A percentile compares a stretch with the other conserved stretches of the same genome.
Evolutionary conservation across 2,329 filamentous ascomycete species (phyloP).

Genomic region (Claviceps digitariae): DNA sequence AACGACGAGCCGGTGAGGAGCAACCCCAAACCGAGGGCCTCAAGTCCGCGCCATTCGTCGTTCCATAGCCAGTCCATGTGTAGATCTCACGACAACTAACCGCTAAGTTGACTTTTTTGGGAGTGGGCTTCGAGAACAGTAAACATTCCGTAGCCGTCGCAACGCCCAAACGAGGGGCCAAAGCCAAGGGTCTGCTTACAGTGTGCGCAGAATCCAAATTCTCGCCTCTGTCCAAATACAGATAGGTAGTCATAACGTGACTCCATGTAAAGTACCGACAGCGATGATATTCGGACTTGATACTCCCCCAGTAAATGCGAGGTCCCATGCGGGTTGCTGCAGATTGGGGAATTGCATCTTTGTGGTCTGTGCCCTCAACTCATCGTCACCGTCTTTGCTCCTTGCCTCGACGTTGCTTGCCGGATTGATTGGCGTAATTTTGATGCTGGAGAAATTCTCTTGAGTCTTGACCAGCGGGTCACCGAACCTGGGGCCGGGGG

Average conservation of each 20-base stretch:
- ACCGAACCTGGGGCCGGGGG: neutral
- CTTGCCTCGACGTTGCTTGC: neutral
- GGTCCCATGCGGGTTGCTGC: neutral
- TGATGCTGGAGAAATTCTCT: too few species aligned
- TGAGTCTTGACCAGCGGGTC: neutral
- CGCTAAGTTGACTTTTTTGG: too few species aligned
- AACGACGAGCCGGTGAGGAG: neutral
- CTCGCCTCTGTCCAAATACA: neutral
- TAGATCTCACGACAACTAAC: neutral
- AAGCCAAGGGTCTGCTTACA: too few species aligned
- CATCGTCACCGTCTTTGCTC: neutral
- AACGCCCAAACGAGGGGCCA: too few species aligned
- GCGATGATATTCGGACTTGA: neutral
- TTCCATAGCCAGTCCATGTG: neutral
- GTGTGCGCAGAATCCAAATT: too few species aligned
- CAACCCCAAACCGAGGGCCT: too few species aligned
- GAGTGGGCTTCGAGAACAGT: neutral
- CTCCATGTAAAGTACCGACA: neutral
- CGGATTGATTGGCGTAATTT: neutral
- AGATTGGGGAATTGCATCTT: neutral
- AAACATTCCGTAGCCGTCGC: too few species aligned
- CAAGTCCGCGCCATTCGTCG: neutral
- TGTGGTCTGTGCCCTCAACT: neutral
- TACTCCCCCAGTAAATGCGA: neutral
- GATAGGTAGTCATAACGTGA: neutral